phyloP scores from a whole-genome alignment of 1,139 yeast genomes.

The Yamadazyma sp. region DNA sequence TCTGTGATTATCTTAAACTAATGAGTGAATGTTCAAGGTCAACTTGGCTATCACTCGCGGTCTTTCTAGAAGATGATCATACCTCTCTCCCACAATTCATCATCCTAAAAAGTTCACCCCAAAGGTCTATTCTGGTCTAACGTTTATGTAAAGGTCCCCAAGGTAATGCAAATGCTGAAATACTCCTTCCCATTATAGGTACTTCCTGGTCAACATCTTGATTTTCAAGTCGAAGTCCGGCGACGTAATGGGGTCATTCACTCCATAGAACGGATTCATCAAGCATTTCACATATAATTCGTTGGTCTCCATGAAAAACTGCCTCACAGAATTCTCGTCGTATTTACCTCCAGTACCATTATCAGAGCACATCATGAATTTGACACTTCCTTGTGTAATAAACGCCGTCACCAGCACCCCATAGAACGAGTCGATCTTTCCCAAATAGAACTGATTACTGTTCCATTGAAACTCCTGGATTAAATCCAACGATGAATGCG shows the following conservation, averaged over 20 bases:
- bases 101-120: too few species aligned
- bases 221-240: slow-evolving; percentile 78
- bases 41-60: too few species aligned
- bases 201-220: slow-evolving; percentile 71
- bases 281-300: slow-evolving; percentile 85
- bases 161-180: too few species aligned
- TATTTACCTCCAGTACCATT: slow-evolving; percentile 20
- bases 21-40: too few species aligned
- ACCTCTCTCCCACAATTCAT: too few species aligned
- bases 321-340: slow-evolving; percentile 77
- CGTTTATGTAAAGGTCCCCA: too few species aligned
- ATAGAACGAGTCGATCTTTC: slow-evolving; percentile 82
- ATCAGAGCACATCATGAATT: slow-evolving; percentile 78
- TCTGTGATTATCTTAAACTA: too few species aligned
- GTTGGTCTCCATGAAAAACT: slow-evolving; percentile 80
- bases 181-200: too few species aligned
- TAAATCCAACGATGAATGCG: slow-evolving; percentile 84
- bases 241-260: slow-evolving; percentile 72
- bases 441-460: slow-evolving; percentile 61
- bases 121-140: too few species aligned
- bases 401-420: slow-evolving; percentile 79
- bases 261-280: slow-evolving; percentile 82
- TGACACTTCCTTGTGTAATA: slow-evolving; percentile 84
- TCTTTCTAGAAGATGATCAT: too few species aligned
- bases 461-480: slow-evolving; percentile 90